Evolutionary conservation across 805 yeast genomes (phyloP).

Genomic region (Candida multigemmis): DNA sequence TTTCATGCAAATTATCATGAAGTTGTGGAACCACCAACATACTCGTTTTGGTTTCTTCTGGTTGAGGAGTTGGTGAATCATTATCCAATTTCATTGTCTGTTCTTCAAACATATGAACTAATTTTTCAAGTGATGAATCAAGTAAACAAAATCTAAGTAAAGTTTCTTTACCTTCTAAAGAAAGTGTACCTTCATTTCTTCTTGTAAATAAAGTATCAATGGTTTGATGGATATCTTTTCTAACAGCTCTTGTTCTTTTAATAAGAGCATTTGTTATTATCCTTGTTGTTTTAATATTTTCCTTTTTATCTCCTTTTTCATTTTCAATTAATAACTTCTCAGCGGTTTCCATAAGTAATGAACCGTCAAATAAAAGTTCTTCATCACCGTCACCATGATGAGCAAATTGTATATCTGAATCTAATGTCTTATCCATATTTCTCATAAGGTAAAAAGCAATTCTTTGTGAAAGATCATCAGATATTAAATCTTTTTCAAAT

Average conservation of each 20-base stretch:
- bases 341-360: conserved; percentile 65
- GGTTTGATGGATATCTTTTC: conserved; percentile 42
- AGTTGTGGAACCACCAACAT: not conserved
- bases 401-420: conserved; percentile 11
- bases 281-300: conserved; percentile 30
- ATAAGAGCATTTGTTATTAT: conserved; percentile 42
- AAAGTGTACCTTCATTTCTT: conserved; percentile 36
- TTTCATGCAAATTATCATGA: conserved; percentile 26
- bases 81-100: conserved; percentile 15
- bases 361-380: conserved; percentile 70
- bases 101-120: conserved; percentile 42
- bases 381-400: conserved; percentile 15
- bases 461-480: conserved; percentile 43
- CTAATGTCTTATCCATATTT: conserved; percentile 41
- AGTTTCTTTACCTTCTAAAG: conserved; percentile 48
- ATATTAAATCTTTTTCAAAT: conserved; percentile 42
- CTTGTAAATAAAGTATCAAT: conserved; percentile 41
- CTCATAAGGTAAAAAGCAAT: conserved; percentile 50
- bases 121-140: conserved; percentile 46
- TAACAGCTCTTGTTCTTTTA: conserved; percentile 39
- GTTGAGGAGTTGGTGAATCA: not conserved
- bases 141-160: conserved; percentile 43
- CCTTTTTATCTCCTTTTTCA: conserved; percentile 23
- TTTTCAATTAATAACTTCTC: conserved; percentile 46
- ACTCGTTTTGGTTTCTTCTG: conserved; percentile 1